These are phyloP conservation scores for Macrolepiota albuminosa DNA, from an alignment of 768 basidiomycete genomes.

Conservation along the genomic window DNA sequence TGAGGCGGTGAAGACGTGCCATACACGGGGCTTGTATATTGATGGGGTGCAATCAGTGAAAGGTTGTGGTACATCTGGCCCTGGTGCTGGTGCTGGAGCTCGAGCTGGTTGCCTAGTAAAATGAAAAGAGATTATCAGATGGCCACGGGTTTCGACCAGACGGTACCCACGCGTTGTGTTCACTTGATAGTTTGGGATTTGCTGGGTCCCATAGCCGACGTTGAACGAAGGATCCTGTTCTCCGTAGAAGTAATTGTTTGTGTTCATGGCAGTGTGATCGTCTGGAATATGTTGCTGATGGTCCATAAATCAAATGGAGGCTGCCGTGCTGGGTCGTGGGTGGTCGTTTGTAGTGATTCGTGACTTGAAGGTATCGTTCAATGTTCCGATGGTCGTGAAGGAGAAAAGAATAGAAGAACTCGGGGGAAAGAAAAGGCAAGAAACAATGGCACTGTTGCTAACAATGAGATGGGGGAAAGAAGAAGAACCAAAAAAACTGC, in stretches of 20 bases:
- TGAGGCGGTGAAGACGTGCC: conserved; percentile 54
- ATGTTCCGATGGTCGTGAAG: conserved; percentile 27
- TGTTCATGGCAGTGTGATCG: conserved; percentile 40
- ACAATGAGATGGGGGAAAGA: conserved; percentile 14
- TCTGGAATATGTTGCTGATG: conserved; percentile 40
- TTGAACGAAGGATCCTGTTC: conserved; percentile 53
- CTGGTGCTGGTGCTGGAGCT: conserved; percentile 57
- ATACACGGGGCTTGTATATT: conserved; percentile 60
- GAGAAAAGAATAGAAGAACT: conserved; percentile 28
- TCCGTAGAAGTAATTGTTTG: conserved; percentile 47
- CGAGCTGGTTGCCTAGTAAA: conserved; percentile 52
- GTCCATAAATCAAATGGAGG: conserved; percentile 32
- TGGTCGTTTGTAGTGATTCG: conserved; percentile 21
- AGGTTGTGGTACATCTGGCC: conserved; percentile 47
- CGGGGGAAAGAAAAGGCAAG: conserved; percentile 21
- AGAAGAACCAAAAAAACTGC: conserved; percentile 22
- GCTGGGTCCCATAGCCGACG: conserved; percentile 48
- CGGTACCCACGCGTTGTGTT: conserved; percentile 68
- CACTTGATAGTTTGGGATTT: conserved; percentile 51
- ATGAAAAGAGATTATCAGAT: conserved; percentile 61
- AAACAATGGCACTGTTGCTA: conserved; percentile 24
- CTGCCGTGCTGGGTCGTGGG: conserved; percentile 23
- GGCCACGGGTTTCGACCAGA: conserved; percentile 50
- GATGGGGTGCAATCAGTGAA: conserved; percentile 64
- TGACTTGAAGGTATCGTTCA: conserved; percentile 22